Evolutionary conservation across 108 stramenopile genomes (phyloP).

Genomic region (Conticribra weissflogii): DNA sequence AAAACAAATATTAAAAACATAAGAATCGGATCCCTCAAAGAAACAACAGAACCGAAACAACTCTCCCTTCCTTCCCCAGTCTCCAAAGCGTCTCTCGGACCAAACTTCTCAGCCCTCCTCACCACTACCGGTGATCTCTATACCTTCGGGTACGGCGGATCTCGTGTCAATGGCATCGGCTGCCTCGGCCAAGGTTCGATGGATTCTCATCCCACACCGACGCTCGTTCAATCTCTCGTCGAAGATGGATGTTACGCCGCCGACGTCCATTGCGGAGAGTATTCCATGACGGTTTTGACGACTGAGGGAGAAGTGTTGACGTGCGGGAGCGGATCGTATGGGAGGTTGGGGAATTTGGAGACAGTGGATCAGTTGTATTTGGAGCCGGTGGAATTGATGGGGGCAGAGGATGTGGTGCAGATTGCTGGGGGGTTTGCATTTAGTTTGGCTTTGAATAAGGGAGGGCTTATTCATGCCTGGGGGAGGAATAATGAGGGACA

Average conservation of each 20-base stretch:
- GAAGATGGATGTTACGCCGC: constrained; percentile 78
- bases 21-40: constrained; percentile 31
- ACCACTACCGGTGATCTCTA: constrained; percentile 74
- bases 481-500: constrained; percentile 89
- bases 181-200: constrained; percentile 74
- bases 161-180: constrained; percentile 66
- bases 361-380: constrained; percentile 79
- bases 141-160: constrained; percentile 80
- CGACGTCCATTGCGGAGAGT: constrained; percentile 76
- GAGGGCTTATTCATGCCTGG: constrained; percentile 82
- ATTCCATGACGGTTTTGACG: constrained; percentile 83
- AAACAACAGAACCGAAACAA: constrained; percentile 21
- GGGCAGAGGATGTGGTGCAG: constrained; percentile 46
- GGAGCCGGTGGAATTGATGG: constrained; percentile 83
- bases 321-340: constrained; percentile 75
- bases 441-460: constrained; percentile 68
- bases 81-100: constrained; percentile 53
- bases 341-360: constrained; percentile 82
- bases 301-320: constrained; percentile 87
- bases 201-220: constrained; percentile 61
- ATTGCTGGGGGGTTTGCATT: constrained; percentile 82
- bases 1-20: not conserved
- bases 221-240: constrained; percentile 67
- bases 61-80: constrained; percentile 30
- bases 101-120: constrained; percentile 62